A percentile compares a stretch with the other conserved stretches of the same genome.
These are phyloP conservation scores for Talaromyces amestolkiae DNA, from an alignment of 2,329 filamentous ascomycete species.

Conservation along the genomic window DNA sequence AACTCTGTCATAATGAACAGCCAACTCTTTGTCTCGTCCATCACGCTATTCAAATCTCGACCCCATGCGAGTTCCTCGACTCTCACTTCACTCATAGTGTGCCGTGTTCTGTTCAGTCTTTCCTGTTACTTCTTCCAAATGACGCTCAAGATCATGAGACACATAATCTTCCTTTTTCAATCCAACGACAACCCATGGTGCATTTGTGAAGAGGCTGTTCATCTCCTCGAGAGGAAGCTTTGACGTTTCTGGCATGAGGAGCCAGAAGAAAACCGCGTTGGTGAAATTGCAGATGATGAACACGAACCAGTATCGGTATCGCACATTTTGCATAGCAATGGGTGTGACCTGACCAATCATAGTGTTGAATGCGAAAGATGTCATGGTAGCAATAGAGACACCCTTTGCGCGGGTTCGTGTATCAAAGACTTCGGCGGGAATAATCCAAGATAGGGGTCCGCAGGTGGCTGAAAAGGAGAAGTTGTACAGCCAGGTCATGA, in stretches of 20 bases:
- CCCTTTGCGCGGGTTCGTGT: constrained; percentile 72
- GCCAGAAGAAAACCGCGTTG: constrained; percentile 67
- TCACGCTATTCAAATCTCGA: neutral
- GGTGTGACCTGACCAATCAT: constrained; percentile 70
- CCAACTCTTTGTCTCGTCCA: neutral
- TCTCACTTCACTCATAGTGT: constrained; percentile 22
- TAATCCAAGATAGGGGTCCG: constrained; percentile 64
- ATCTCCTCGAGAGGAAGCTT: constrained; percentile 65
- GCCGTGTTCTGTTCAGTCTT: constrained; percentile 40
- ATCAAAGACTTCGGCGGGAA: constrained; percentile 70
- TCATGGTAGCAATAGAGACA: constrained; percentile 72
- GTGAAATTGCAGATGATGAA: constrained; percentile 68
- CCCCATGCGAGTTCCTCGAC: neutral
- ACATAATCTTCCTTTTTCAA: constrained; percentile 55
- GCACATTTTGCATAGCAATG: constrained; percentile 56
- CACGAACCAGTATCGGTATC: constrained; percentile 58
- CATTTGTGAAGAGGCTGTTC: constrained; percentile 64
- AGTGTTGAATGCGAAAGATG: constrained; percentile 71
- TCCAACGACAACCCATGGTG: constrained; percentile 61
- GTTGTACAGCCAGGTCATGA: constrained; percentile 76
- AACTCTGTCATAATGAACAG: neutral
- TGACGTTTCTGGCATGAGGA: constrained; percentile 64
- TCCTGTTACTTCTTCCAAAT: constrained; percentile 56
- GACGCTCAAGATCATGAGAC: constrained; percentile 58
- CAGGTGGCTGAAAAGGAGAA: constrained; percentile 71